Conservation (phyloP, 805 yeast genomes). For the Komagataella kurtzmanii region DNA sequence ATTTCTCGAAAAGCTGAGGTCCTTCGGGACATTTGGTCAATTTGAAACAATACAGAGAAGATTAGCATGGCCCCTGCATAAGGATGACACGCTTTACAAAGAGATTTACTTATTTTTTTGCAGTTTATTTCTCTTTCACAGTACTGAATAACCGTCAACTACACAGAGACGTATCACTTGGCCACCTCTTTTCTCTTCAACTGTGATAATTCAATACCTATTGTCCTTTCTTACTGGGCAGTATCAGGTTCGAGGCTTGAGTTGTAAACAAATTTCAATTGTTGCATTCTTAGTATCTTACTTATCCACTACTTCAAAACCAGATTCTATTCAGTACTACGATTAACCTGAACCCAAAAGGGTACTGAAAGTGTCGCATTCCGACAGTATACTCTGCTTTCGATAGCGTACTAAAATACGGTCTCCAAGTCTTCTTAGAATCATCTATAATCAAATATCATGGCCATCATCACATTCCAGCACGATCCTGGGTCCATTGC, state of each 20-base stretch:
- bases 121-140: background rate
- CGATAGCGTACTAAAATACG: background rate
- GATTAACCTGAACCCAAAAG: background rate
- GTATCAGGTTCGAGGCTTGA: background rate
- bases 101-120: slow-evolving; percentile 91
- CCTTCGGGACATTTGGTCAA: slow-evolving; percentile 96
- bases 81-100: slow-evolving; percentile 99
- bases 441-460: background rate
- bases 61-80: slow-evolving; percentile 99
- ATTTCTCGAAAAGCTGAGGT: slow-evolving; percentile 8
- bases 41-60: slow-evolving; percentile 99
- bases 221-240: background rate
- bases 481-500: background rate
- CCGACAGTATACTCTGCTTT: background rate
- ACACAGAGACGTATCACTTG: background rate
- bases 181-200: background rate
- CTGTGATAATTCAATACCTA: background rate
- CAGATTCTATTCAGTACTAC: background rate
- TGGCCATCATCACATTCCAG: background rate
- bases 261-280: background rate
- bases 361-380: background rate
- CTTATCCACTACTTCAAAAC: background rate
- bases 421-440: background rate
- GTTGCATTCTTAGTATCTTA: background rate
- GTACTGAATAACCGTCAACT: background rate